Percentiles rank a stretch among this genome's conserved stretches.
Conservation (phyloP, 2,329 filamentous ascomycete species). For the Graphium sp. region DNA sequence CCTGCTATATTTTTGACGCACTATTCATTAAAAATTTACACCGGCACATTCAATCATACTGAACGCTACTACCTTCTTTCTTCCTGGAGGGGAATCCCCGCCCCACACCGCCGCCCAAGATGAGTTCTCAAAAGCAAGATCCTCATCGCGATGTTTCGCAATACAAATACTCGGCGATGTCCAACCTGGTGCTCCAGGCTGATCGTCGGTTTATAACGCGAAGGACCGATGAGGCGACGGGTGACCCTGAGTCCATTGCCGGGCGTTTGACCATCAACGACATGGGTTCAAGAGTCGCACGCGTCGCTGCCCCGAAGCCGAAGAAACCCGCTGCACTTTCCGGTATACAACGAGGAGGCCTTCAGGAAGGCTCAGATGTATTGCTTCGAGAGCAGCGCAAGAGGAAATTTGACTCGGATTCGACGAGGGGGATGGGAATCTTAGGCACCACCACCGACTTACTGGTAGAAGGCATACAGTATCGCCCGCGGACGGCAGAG, state of each 20-base stretch:
- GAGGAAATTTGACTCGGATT: constrained; percentile 55
- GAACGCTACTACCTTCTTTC: too few species aligned
- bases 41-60: too few species aligned
- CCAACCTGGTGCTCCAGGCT: constrained; percentile 99
- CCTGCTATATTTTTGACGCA: too few species aligned
- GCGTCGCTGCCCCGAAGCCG: constrained; percentile 64
- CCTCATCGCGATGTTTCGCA: constrained; percentile 81
- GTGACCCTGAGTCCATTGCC: constrained; percentile 92
- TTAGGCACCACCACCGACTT: constrained; percentile 73
- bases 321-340: constrained; percentile 57
- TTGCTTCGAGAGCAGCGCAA: constrained; percentile 73
- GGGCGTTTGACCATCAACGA: constrained; percentile 85
- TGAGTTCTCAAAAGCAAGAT: too few species aligned
- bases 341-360: constrained; percentile 56
- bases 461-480: constrained; percentile 78
- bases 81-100: too few species aligned
- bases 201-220: constrained; percentile 90
- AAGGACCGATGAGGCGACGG: constrained; percentile 85
- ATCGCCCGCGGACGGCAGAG: constrained; percentile 78
- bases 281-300: constrained; percentile 75
- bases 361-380: constrained; percentile 71
- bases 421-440: constrained; percentile 58
- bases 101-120: too few species aligned
- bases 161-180: constrained; percentile 99
- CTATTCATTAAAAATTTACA: too few species aligned